phyloP scores from a whole-genome alignment of 306 rosid species.

The Cicer cuneatum region DNA sequence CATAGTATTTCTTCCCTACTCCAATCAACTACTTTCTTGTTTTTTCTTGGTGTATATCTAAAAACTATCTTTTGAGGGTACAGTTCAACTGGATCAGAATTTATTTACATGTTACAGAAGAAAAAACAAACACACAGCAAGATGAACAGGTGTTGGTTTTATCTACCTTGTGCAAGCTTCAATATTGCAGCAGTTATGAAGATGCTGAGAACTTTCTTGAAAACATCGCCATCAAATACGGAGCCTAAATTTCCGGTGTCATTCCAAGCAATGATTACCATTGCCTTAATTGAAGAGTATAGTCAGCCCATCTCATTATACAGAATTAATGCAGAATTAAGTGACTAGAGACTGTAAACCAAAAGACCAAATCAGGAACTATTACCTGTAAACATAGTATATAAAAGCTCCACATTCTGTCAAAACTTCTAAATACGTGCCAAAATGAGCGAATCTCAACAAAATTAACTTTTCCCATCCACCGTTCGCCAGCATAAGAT shows the following conservation, averaged over 20 bases:
- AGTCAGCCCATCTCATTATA: slow-evolving; percentile 41
- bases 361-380: slow-evolving; percentile 33
- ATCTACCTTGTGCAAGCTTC: slow-evolving; percentile 92
- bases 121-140: slow-evolving; percentile 26
- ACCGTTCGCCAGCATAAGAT: slow-evolving; percentile 44
- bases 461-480: slow-evolving; percentile 88
- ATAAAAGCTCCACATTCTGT: slow-evolving; percentile 96
- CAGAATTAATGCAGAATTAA: slow-evolving; percentile 36
- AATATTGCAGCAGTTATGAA: slow-evolving; percentile 94
- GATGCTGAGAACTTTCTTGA: slow-evolving; percentile 90
- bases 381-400: slow-evolving; percentile 87
- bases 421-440: slow-evolving; percentile 95
- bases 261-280: slow-evolving; percentile 93
- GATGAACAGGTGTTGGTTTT: slow-evolving; percentile 39
- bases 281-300: slow-evolving; percentile 65
- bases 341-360: slow-evolving; percentile 10
- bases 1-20: background rate
- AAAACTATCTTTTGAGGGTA: background rate
- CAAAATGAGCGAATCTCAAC: slow-evolving; percentile 94
- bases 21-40: background rate
- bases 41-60: background rate
- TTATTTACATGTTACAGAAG: slow-evolving; percentile 13
- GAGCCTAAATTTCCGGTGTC: slow-evolving; percentile 71
- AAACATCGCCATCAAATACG: slow-evolving; percentile 70
- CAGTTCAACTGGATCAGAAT: background rate